phyloP scores from a whole-genome alignment of 352 stramenopile species.

The Poterioochromonas sp. region DNA sequence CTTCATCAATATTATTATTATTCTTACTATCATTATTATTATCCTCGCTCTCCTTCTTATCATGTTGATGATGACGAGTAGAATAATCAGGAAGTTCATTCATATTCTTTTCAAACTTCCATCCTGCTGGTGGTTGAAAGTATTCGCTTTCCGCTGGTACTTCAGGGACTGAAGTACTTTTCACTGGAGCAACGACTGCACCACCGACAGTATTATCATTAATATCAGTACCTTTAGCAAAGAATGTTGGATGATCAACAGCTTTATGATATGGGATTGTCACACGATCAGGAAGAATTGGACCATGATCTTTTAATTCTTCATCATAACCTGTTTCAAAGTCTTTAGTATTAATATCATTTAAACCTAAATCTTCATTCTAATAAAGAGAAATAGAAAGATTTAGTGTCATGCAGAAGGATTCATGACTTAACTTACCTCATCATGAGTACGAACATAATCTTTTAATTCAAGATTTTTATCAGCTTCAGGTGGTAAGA shows the following conservation, averaged over 20 bases:
- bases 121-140: not conserved
- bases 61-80: not conserved
- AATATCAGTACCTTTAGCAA: constrained; percentile 6
- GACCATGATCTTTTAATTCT: not conserved
- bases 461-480: constrained; percentile 56
- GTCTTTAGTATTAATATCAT: constrained; percentile 69
- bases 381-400: not conserved
- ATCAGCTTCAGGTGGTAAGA: constrained; percentile 48
- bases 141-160: not conserved
- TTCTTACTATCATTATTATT: not conserved
- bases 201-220: not conserved
- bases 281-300: not conserved
- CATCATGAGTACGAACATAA: constrained; percentile 59
- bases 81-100: too few relatives aligned
- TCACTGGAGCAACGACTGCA: not conserved
- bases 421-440: constrained; percentile 40
- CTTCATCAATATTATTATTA: not conserved
- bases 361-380: constrained; percentile 62
- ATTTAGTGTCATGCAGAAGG: not conserved
- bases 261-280: not conserved
- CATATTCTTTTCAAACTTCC: too few relatives aligned
- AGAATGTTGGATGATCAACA: constrained; percentile 9
- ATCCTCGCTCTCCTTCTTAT: not conserved
- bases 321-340: constrained; percentile 32
- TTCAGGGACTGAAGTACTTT: not conserved